Percentiles rank a stretch among this genome's conserved stretches.
Evolutionary conservation across 306 rosid genomes (phyloP).

Genomic region (Delonix regia): DNA sequence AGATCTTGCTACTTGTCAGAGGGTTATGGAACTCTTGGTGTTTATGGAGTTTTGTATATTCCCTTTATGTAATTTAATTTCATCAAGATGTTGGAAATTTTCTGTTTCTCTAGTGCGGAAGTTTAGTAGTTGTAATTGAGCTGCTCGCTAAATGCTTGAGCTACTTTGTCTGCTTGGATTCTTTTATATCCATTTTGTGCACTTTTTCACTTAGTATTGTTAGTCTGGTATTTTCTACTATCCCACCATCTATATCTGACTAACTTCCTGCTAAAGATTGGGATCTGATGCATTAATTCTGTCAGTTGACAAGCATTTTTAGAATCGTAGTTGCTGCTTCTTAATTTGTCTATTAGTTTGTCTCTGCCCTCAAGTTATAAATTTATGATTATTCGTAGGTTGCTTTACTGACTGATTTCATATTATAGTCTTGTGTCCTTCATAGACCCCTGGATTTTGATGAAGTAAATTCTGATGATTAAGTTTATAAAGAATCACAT

Average conservation of each 20-base stretch:
- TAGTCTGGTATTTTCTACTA: background rate
- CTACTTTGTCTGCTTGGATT: conserved; percentile 4
- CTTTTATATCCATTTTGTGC: background rate
- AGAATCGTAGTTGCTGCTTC: background rate
- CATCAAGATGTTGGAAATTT: conserved; percentile 2
- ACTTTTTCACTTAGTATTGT: background rate
- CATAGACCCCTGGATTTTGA: background rate
- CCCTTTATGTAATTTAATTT: background rate
- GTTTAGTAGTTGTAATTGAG: conserved; percentile 22
- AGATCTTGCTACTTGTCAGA: background rate
- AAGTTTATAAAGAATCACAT: background rate
- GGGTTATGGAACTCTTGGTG: background rate
- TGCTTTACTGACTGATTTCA: conserved; percentile 6
- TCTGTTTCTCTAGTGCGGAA: conserved; percentile 17
- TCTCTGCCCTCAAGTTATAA: background rate
- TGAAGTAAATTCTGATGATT: conserved; percentile 12
- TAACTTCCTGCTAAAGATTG: conserved; percentile 4
- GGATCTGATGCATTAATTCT: background rate
- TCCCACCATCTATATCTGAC: background rate
- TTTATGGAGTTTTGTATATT: conserved; percentile 9
- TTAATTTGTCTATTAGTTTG: background rate
- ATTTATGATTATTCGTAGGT: background rate
- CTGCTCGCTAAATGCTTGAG: background rate
- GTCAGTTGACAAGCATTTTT: background rate
- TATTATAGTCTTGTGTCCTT: background rate